Percentiles rank a stretch among this genome's conserved stretches.
Evolutionary conservation across 106 monocot species (phyloP).

Genomic region (Apostasia shenzhenica): DNA sequence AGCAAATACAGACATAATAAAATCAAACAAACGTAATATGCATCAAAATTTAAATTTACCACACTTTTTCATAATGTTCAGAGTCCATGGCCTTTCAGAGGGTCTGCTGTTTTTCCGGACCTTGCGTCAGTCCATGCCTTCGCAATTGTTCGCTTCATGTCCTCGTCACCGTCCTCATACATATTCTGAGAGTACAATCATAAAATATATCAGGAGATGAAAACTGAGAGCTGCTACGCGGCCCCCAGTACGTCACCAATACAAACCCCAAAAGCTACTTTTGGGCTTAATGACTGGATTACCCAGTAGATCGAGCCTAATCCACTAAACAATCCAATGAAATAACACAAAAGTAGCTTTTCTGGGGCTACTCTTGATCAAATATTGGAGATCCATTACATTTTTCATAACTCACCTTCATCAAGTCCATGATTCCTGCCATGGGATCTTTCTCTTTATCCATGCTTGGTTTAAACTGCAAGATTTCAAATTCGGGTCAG

Average conservation of each 20-base stretch:
- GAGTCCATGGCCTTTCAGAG: conserved; percentile 24
- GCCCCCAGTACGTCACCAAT: neutral
- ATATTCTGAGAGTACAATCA: conserved; percentile 48
- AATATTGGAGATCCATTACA: no score
- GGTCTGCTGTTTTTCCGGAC: conserved; percentile 63
- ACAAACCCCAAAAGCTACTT: no score
- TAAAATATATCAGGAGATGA: neutral
- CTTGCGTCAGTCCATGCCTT: conserved; percentile 91
- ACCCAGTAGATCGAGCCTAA: neutral
- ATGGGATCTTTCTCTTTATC: conserved; percentile 86
- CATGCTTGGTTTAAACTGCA: conserved; percentile 66
- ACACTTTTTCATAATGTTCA: neutral
- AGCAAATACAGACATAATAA: neutral
- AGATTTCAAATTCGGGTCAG: neutral
- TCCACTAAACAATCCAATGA: neutral
- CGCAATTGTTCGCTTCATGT: conserved; percentile 89
- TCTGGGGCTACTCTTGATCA: neutral
- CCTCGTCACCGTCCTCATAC: conserved; percentile 93
- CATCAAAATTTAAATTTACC: neutral
- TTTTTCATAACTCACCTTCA: conserved; percentile 46
- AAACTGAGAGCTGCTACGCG: neutral
- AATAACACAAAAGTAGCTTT: neutral
- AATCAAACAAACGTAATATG: neutral
- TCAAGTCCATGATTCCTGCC: conserved; percentile 91
- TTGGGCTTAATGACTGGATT: no score